Evolutionary conservation across 257 asterid species (phyloP).

Genomic region (Mitragyna speciosa): DNA sequence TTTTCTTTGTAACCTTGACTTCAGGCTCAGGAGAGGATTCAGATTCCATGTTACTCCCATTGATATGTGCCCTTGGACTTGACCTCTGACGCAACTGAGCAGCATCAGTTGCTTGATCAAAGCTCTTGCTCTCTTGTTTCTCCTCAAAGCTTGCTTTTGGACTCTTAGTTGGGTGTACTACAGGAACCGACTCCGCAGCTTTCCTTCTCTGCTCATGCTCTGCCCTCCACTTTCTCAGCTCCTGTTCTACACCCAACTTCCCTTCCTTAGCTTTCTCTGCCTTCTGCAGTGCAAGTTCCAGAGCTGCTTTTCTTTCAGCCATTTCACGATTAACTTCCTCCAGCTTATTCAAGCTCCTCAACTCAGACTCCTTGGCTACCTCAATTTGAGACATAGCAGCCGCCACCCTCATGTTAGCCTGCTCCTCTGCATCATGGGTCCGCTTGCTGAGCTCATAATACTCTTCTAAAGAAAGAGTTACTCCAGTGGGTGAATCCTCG

Average conservation of each 20-base stretch:
- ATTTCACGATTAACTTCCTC: conserved; percentile 66
- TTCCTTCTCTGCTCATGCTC: conserved; percentile 76
- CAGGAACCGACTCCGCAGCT: conserved; percentile 44
- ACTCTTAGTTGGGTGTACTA: conserved; percentile 21
- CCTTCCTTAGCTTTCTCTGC: conserved; percentile 81
- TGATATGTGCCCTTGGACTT: conserved; percentile 45
- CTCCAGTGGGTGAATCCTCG: conserved; percentile 50
- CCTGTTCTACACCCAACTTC: conserved; percentile 77
- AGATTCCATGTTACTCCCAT: conserved; percentile 46
- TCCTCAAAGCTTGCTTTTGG: conserved; percentile 43
- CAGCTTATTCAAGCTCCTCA: conserved; percentile 58
- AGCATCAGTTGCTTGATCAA: conserved; percentile 29
- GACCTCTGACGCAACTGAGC: conserved; percentile 26
- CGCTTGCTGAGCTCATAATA: conserved; percentile 84
- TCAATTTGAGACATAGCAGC: conserved; percentile 71
- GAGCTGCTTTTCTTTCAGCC: conserved; percentile 51
- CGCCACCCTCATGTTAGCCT: conserved; percentile 61
- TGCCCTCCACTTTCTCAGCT: conserved; percentile 78
- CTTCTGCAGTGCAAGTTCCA: conserved; percentile 54
- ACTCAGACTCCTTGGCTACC: conserved; percentile 77
- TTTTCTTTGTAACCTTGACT: conserved; percentile 41
- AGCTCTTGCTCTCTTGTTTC: conserved; percentile 30
- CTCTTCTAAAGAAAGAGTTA: conserved; percentile 71
- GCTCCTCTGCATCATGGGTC: conserved; percentile 89
- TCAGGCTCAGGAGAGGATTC: conserved; percentile 46